Conservation (phyloP, 2,329 filamentous ascomycete genomes). For the Ilyonectria sp. region DNA sequence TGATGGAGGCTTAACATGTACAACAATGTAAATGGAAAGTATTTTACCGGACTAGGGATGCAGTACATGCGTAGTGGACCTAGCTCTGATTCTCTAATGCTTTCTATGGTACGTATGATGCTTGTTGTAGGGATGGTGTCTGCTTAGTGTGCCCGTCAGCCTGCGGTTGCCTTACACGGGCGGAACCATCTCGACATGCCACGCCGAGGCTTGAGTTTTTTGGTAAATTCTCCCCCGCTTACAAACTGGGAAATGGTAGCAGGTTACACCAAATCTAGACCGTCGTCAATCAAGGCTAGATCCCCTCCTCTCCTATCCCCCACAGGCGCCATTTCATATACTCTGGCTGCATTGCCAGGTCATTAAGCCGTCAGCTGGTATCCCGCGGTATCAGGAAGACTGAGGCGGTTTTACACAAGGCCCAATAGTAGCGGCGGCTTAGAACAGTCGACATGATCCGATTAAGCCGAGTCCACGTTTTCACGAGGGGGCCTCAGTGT, state of each 20-base stretch:
- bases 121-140: not conserved
- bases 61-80: not conserved
- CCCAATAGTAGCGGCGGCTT: not conserved
- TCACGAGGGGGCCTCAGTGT: conserved; percentile 1
- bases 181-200: not conserved
- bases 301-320: not conserved
- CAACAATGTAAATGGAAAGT: not conserved
- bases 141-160: not conserved
- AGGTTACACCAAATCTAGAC: not conserved
- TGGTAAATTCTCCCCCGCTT: not conserved
- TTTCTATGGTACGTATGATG: not conserved
- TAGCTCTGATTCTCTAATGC: not conserved
- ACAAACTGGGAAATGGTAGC: not conserved
- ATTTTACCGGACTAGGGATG: not conserved
- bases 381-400: not conserved
- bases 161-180: not conserved
- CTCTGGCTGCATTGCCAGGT: conserved; percentile 18
- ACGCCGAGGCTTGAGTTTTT: not conserved
- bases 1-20: not conserved
- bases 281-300: not conserved
- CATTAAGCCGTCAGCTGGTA: conserved; percentile 7
- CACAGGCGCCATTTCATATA: not conserved
- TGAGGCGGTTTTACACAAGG: not conserved
- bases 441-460: not conserved
- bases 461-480: conserved; percentile 9